Percentiles rank a stretch among this genome's conserved stretches.
Evolutionary conservation across 345 rosid species (phyloP).

Genomic region (Arabidopsis arenosa): DNA sequence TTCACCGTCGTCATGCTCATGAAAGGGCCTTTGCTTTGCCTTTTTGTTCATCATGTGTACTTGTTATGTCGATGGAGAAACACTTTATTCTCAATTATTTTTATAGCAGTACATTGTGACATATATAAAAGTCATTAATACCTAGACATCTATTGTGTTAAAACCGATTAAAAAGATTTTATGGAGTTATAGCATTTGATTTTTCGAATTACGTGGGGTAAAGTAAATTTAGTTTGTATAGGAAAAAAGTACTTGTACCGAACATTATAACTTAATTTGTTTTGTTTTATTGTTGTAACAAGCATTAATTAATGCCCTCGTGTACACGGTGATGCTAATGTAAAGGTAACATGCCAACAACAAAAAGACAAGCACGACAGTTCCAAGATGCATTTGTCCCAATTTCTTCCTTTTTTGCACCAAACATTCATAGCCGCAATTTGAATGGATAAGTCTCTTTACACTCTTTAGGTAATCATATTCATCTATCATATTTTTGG

Average conservation of each 20-base stretch:
- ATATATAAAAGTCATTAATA: neutral
- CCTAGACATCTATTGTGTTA: neutral
- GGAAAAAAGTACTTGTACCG: neutral
- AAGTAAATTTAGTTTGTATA: neutral
- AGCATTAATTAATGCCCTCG: slow-evolving; percentile 28
- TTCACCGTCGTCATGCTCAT: slow-evolving; percentile 15
- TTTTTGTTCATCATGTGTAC: slow-evolving; percentile 30
- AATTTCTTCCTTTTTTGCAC: slow-evolving; percentile 37
- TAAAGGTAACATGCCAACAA: slow-evolving; percentile 27
- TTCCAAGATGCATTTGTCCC: slow-evolving; percentile 33
- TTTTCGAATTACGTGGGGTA: neutral
- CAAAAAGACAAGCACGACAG: slow-evolving; percentile 43
- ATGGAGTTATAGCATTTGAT: neutral
- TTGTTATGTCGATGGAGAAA: slow-evolving; percentile 23
- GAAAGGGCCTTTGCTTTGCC: slow-evolving; percentile 10
- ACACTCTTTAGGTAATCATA: slow-evolving; percentile 21
- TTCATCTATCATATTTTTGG: neutral
- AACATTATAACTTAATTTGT: neutral
- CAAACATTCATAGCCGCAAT: slow-evolving; percentile 44
- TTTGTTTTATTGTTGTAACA: neutral
- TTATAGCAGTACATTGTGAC: neutral
- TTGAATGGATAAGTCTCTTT: slow-evolving; percentile 44
- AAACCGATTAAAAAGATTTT: neutral
- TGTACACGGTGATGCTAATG: slow-evolving; percentile 36
- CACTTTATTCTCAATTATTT: slow-evolving; percentile 30